Evolutionary conservation across 768 basidiomycete species (phyloP).

Genomic region (Tricholoma bakamatsutake): DNA sequence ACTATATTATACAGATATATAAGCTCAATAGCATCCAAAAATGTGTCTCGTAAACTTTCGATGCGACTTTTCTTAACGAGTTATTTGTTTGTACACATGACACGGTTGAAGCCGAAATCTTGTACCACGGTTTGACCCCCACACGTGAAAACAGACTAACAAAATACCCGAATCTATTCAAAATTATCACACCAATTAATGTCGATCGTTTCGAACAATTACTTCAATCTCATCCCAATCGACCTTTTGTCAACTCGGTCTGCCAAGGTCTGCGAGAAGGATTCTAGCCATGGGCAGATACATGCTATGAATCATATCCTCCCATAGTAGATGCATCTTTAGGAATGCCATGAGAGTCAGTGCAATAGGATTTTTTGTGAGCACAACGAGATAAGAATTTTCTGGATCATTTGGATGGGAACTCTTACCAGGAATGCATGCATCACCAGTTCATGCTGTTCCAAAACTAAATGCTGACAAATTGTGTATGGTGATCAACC

Average conservation of each 20-base stretch:
- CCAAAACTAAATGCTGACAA: too few relatives aligned
- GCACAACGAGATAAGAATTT: background rate
- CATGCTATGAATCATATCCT: too few relatives aligned
- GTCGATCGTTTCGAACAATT: background rate
- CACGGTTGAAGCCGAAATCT: too few relatives aligned
- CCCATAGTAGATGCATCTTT: too few relatives aligned
- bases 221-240: background rate
- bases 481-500: too few relatives aligned
- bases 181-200: background rate
- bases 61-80: background rate
- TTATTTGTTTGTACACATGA: background rate
- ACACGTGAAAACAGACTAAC: slow-evolving; percentile 1
- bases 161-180: background rate
- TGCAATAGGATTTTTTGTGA: too few relatives aligned
- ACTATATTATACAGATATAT: background rate
- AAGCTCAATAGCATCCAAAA: background rate
- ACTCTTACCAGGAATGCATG: too few relatives aligned
- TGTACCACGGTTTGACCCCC: too few relatives aligned
- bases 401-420: too few relatives aligned
- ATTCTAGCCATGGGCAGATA: background rate
- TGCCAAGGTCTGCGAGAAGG: background rate
- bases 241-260: background rate
- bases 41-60: too few relatives aligned
- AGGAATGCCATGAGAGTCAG: too few relatives aligned
- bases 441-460: too few relatives aligned